These are phyloP conservation scores for Epichloe elymi DNA, from an alignment of 2,329 filamentous ascomycete genomes.

Conservation along the genomic window DNA sequence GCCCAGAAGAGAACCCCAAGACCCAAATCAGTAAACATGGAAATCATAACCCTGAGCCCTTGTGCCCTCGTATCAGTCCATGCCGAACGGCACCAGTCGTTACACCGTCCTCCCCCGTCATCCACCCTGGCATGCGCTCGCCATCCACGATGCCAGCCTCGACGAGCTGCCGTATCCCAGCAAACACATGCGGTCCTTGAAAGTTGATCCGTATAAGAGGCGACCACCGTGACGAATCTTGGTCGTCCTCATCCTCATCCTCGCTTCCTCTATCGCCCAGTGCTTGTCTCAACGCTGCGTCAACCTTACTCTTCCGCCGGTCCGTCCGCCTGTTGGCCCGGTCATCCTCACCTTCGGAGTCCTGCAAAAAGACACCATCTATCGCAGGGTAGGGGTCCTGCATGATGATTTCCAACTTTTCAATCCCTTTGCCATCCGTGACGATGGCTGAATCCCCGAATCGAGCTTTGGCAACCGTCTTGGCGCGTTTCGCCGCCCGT, in stretches of 20 bases:
- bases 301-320: conserved; percentile 22
- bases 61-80: conserved; percentile 50
- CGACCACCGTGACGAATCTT: conserved; percentile 17
- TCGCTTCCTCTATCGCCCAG: conserved; percentile 11
- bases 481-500: conserved; percentile 41
- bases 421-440: conserved; percentile 47
- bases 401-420: conserved; percentile 46
- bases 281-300: conserved; percentile 20
- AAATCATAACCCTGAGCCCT: conserved; percentile 38
- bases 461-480: conserved; percentile 48
- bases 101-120: conserved; percentile 77
- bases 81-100: conserved; percentile 56
- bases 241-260: conserved; percentile 14
- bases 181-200: conserved; percentile 66
- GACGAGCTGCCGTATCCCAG: conserved; percentile 63
- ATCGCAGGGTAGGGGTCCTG: conserved; percentile 40
- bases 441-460: conserved; percentile 51
- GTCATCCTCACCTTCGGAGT: conserved; percentile 14
- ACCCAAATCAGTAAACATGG: conserved; percentile 4
- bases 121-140: conserved; percentile 72
- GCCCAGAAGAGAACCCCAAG: neutral
- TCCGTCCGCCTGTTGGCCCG: conserved; percentile 8
- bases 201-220: conserved; percentile 49
- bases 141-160: conserved; percentile 66
- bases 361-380: conserved; percentile 7